These are phyloP conservation scores for Erythrophleum ivorense DNA, from an alignment of 331 rosid genomes.

Conservation along the genomic window DNA sequence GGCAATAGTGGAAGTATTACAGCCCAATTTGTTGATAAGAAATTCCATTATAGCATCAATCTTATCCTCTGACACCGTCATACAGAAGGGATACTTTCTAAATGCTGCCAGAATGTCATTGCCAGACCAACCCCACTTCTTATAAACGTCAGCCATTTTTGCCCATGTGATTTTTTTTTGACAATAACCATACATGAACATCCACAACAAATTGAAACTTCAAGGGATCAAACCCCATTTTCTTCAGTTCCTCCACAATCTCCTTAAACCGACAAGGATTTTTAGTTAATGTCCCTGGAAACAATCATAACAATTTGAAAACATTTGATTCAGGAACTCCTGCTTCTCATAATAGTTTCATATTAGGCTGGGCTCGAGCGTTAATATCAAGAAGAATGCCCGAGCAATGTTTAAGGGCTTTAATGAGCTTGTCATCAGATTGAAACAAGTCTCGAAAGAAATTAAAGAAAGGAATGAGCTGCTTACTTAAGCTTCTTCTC, in stretches of 20 bases:
- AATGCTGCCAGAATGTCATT: constrained; percentile 46
- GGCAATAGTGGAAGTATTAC: constrained; percentile 19
- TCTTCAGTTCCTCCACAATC: not conserved
- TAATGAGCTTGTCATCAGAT: not conserved
- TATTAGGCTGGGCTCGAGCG: not conserved
- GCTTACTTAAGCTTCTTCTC: not conserved
- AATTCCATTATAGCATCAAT: constrained; percentile 45
- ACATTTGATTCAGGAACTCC: not conserved
- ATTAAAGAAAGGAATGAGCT: not conserved
- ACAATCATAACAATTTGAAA: not conserved
- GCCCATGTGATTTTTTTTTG: not conserved
- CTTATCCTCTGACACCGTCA: constrained; percentile 44
- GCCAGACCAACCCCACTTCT: constrained; percentile 10
- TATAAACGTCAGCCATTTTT: not conserved
- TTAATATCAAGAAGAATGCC: not conserved
- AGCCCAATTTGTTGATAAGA: constrained; percentile 47
- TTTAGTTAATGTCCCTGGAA: not conserved
- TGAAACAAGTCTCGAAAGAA: not conserved
- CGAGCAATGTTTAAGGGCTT: not conserved
- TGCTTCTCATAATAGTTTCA: not conserved
- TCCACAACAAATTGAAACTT: not conserved
- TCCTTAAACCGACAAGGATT: not conserved
- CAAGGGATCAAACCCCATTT: constrained; percentile 15
- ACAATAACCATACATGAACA: not conserved
- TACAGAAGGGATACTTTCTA: constrained; percentile 40